Conservation (phyloP, 495 filamentous ascomycete species). For the Penicillium daleae region DNA sequence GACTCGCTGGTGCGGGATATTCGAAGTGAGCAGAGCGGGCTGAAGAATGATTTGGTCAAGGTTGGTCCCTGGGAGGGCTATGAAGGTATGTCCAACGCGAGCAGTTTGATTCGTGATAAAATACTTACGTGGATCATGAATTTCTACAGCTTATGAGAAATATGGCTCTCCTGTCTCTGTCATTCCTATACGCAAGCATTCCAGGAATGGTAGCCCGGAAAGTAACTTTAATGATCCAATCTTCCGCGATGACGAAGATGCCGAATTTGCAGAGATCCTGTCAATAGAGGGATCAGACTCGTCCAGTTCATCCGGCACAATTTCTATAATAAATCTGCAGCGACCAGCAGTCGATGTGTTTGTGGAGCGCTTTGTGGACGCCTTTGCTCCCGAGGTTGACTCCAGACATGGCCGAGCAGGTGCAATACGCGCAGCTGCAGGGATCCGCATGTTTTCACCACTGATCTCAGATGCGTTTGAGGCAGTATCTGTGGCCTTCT, state of each 20-base stretch:
- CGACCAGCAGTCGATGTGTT: constrained; percentile 43
- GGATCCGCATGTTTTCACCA: constrained; percentile 50
- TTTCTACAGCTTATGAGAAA: constrained; percentile 26
- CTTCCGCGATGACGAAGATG: constrained; percentile 20
- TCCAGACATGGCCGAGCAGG: constrained; percentile 45
- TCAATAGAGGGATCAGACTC: constrained; percentile 32
- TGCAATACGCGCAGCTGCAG: constrained; percentile 45
- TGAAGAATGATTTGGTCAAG: constrained; percentile 24
- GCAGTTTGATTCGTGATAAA: too few species aligned
- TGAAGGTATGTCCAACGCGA: constrained; percentile 29
- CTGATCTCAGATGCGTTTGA: constrained; percentile 47
- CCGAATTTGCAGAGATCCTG: constrained; percentile 12
- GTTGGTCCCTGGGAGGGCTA: constrained; percentile 38
- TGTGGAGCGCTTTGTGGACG: constrained; percentile 51
- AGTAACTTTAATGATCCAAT: constrained; percentile 22
- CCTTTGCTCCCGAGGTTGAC: constrained; percentile 49
- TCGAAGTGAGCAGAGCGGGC: constrained; percentile 29
- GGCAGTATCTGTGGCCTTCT: constrained; percentile 48
- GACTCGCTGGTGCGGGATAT: constrained; percentile 42
- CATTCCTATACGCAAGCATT: constrained; percentile 17
- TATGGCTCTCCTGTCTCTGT: constrained; percentile 18
- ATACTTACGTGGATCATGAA: not conserved
- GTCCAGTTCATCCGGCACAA: constrained; percentile 27
- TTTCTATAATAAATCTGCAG: constrained; percentile 32
- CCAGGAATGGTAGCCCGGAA: constrained; percentile 4